Conservation (phyloP, 345 rosid genomes). For the Cochlearia excelsa region DNA sequence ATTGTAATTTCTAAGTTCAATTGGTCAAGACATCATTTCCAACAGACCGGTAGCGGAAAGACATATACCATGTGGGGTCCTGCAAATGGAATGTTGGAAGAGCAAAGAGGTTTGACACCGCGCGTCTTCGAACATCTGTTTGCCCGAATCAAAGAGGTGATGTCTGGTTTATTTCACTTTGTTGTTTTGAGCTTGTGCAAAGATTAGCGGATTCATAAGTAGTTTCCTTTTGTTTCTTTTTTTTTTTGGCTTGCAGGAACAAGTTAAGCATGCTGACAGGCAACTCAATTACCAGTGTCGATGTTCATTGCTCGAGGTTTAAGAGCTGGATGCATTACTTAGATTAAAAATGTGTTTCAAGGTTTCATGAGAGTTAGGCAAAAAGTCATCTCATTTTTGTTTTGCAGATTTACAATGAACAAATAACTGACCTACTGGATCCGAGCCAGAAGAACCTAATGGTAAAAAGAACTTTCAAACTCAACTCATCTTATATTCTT, state of each 20-base stretch:
- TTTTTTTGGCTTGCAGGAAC: too few relatives aligned
- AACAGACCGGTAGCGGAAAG: conserved; percentile 84
- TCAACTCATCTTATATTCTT: conserved; percentile 12
- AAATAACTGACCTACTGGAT: conserved; percentile 92
- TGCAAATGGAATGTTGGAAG: conserved; percentile 65
- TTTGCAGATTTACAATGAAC: conserved; percentile 94
- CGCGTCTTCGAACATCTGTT: conserved; percentile 81
- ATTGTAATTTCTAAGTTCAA: conserved; percentile 6
- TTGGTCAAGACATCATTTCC: too few relatives aligned
- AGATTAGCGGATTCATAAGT: conserved; percentile 11
- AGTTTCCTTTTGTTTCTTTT: conserved; percentile 22
- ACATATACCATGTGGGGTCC: conserved; percentile 98
- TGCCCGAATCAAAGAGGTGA: conserved; percentile 82
- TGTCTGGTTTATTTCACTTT: conserved; percentile 24
- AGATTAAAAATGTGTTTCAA: conserved; percentile 13
- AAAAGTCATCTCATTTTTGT: conserved; percentile 23
- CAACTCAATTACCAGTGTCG: conserved; percentile 95
- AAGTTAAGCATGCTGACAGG: conserved; percentile 69
- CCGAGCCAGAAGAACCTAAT: conserved; percentile 82
- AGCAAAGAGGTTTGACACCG: conserved; percentile 82
- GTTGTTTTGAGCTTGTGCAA: conserved; percentile 1
- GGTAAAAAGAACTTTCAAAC: conserved; percentile 43
- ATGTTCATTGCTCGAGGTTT: conserved; percentile 95
- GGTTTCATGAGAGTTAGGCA: conserved; percentile 17
- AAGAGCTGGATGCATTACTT: conserved; percentile 15